These are phyloP conservation scores for Hypoxylon sp. DNA, from an alignment of 2,329 filamentous ascomycete genomes.

Conservation along the genomic window DNA sequence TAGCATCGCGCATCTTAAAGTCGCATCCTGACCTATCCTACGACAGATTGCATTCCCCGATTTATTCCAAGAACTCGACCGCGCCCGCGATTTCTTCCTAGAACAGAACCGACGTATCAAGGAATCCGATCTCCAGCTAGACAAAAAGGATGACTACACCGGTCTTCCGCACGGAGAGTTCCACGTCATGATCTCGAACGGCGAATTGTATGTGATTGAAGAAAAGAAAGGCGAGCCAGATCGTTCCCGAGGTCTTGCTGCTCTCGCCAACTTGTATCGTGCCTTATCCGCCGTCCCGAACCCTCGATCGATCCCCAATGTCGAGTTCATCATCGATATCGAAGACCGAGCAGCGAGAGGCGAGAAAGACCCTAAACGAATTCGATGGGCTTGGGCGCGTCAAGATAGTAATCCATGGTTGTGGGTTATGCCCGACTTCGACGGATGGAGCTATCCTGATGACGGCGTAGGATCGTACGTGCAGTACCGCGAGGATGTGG, in stretches of 20 bases:
- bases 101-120: conserved; percentile 25
- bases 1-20: neutral
- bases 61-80: conserved; percentile 38
- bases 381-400: conserved; percentile 40
- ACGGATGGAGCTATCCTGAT: conserved; percentile 39
- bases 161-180: conserved; percentile 37
- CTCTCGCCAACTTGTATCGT: conserved; percentile 36
- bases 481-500: conserved; percentile 38
- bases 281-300: conserved; percentile 35
- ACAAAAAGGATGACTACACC: conserved; percentile 26
- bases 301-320: conserved; percentile 34
- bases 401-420: conserved; percentile 33
- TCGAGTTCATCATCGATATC: conserved; percentile 40
- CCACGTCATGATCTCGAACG: conserved; percentile 37
- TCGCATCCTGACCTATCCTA: too few species aligned
- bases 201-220: conserved; percentile 36
- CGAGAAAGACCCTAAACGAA: conserved; percentile 31
- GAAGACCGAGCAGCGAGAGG: conserved; percentile 34
- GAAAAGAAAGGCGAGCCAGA: conserved; percentile 40
- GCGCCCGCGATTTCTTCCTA: conserved; percentile 35
- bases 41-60: conserved; percentile 37
- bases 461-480: conserved; percentile 37
- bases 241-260: conserved; percentile 38
- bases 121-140: conserved; percentile 30
- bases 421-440: conserved; percentile 41